phyloP scores from a whole-genome alignment of 2,329 filamentous ascomycete species.

The Calonectria fujianensis region DNA sequence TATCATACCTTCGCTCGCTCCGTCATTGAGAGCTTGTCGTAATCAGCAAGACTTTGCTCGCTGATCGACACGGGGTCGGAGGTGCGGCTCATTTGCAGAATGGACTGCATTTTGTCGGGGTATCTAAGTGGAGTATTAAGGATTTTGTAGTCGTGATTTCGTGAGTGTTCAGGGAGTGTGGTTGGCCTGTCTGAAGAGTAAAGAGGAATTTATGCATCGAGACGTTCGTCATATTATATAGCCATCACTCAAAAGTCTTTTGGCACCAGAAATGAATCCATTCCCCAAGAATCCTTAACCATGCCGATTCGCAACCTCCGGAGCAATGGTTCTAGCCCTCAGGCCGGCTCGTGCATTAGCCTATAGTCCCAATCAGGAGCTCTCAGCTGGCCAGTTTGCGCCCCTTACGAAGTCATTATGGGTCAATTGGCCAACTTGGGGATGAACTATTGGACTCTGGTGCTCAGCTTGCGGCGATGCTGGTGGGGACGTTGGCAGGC shows the following conservation, averaged over 20 bases:
- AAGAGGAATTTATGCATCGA: background rate
- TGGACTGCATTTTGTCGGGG: conserved; percentile 6
- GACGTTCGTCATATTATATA: background rate
- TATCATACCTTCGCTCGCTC: conserved; percentile 7
- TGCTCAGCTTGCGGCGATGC: background rate
- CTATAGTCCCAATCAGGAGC: background rate
- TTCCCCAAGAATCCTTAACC: background rate
- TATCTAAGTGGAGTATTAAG: background rate
- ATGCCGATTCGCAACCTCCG: background rate
- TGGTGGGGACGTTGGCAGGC: background rate
- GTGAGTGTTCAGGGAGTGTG: conserved; percentile 1
- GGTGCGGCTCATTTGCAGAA: conserved; percentile 20
- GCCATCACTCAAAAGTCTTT: background rate
- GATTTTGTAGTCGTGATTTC: background rate
- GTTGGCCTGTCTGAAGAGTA: background rate
- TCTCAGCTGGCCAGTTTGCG: conserved; percentile 5
- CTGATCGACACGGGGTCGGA: background rate
- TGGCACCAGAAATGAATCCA: too few species aligned
- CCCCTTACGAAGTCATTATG: background rate
- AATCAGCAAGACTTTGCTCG: background rate
- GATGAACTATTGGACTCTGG: background rate
- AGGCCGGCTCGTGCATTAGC: background rate
- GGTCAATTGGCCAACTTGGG: background rate
- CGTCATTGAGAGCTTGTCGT: background rate
- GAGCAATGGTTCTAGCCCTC: background rate